Conservation (phyloP, 2,329 filamentous ascomycete genomes). For the Grosmannia serpens region DNA sequence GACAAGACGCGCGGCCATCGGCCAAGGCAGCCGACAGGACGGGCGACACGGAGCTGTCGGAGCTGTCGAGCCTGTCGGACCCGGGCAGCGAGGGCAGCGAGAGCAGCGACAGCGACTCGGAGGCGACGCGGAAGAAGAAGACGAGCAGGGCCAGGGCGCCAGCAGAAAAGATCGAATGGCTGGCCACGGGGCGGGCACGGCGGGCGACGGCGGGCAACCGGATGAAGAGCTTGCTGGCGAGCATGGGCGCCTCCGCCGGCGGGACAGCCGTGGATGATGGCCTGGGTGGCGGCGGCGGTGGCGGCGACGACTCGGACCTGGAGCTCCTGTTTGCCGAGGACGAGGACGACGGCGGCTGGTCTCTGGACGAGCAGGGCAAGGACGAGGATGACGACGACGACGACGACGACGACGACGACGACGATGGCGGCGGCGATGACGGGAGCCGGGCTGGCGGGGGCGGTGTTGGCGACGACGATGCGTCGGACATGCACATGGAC, state of each 20-base stretch:
- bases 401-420: slow-evolving; percentile 46
- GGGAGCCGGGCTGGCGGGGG: slow-evolving; percentile 19
- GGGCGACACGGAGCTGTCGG: neutral
- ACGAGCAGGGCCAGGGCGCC: neutral
- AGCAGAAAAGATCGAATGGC: slow-evolving; percentile 43
- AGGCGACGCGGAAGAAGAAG: neutral
- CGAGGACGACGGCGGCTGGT: slow-evolving; percentile 57
- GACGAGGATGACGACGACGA: slow-evolving; percentile 74
- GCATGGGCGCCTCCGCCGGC: slow-evolving; percentile 45
- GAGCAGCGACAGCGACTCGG: neutral
- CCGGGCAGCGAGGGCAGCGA: neutral
- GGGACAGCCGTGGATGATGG: neutral
- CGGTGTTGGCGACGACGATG: slow-evolving; percentile 49
- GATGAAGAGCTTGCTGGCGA: slow-evolving; percentile 66
- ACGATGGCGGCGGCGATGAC: slow-evolving; percentile 34
- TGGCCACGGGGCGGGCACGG: slow-evolving; percentile 61
- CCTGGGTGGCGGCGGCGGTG: neutral
- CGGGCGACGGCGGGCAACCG: slow-evolving; percentile 77
- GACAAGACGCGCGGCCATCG: neutral
- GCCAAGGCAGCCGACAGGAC: neutral
- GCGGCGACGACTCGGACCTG: slow-evolving; percentile 45
- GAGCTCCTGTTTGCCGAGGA: slow-evolving; percentile 66
- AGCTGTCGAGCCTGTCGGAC: slow-evolving; percentile 4
- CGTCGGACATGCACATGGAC: slow-evolving; percentile 73
- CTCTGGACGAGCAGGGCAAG: slow-evolving; percentile 55